Conservation (phyloP, 106 monocot genomes). For the Ottelia alismoides region DNA sequence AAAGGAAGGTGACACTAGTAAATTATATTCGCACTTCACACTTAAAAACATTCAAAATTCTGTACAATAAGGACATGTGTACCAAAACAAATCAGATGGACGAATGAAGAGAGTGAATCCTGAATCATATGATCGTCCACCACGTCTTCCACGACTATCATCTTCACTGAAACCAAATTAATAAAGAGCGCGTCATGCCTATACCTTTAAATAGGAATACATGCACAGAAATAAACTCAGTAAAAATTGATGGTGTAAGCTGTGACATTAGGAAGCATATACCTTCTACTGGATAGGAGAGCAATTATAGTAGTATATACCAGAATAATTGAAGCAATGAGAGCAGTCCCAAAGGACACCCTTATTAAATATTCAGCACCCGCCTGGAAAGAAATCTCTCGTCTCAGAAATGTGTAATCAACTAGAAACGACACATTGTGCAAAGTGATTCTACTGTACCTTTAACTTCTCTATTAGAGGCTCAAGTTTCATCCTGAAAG, state of each 20-base stretch:
- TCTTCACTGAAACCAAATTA: conserved; percentile 79
- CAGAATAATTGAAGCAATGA: conserved; percentile 86
- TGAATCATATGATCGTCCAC: conserved; percentile 75
- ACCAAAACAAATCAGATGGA: conserved; percentile 95
- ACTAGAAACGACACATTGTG: not conserved
- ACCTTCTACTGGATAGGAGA: conserved; percentile 85
- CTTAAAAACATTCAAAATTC: too few relatives aligned
- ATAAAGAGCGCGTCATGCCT: too few relatives aligned
- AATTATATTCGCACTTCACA: too few relatives aligned
- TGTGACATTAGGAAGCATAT: too few relatives aligned
- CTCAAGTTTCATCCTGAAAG: conserved; percentile 85
- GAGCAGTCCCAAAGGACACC: conserved; percentile 90
- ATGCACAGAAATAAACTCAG: too few relatives aligned
- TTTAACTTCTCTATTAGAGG: conserved; percentile 78
- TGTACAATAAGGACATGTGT: too few relatives aligned
- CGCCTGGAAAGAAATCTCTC: conserved; percentile 37
- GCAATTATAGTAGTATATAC: conserved; percentile 95
- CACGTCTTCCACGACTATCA: conserved; percentile 83
- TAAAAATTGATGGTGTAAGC: too few relatives aligned
- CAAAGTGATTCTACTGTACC: conserved; percentile 29
- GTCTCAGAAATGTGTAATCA: not conserved
- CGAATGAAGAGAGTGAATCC: conserved; percentile 42
- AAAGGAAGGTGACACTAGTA: too few relatives aligned
- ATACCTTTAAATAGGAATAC: too few relatives aligned
- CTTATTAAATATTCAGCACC: conserved; percentile 76